Evolutionary conservation across 2,329 filamentous ascomycete genomes (phyloP), one percentile per base, ranked within the genome.

Genomic region (Tolypocladium inflatum): DNA sequence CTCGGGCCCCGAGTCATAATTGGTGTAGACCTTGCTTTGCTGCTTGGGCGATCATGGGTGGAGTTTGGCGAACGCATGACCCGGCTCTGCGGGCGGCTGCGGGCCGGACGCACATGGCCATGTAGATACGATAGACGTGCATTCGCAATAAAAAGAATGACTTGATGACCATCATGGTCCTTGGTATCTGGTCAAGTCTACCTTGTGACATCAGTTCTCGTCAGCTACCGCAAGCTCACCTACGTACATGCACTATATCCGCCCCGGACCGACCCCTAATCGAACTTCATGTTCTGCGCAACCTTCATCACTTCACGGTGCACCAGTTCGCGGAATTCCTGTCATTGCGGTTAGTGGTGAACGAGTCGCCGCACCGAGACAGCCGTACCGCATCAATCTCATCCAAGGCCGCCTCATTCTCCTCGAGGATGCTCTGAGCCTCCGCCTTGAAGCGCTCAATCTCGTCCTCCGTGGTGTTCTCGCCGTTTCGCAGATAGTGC

Each of bases 281-380:
- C 26, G 17, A 55, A 33, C 2, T 33, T 62, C 23, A 70, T 62
- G n/a, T 55, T 62, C 43, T 66, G 62, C 63, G 72, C 64, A 23
- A 50, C 45, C 30, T 33, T 65, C 38, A 64, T 21, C 0, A 65
- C 70, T 51, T 70, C 64, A 0, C 54, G 59, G 4, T 68, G 63
- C 2, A 71, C 60, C 3, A 64, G 57, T 17, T 62, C 61, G 33
- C 61, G 66, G 41, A 65, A 72, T 45, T 71, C 63, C 71, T 74
- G n/a, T n/a, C n/a, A 2, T 38, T 1, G 1, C 1, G 13, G 30
- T 58, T 9, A 58, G 53, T 60, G 5, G 4, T 42, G 3, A 2
- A 4, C 17, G 1, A 13, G 15, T 4, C 5, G 21, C 5, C 6
- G 4, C 10, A 8, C 9, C 9, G 15, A 11, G 7, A 3, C 5